phyloP scores from a whole-genome alignment of 371 early-diverging fungal species.

The Mortierella sp. region DNA sequence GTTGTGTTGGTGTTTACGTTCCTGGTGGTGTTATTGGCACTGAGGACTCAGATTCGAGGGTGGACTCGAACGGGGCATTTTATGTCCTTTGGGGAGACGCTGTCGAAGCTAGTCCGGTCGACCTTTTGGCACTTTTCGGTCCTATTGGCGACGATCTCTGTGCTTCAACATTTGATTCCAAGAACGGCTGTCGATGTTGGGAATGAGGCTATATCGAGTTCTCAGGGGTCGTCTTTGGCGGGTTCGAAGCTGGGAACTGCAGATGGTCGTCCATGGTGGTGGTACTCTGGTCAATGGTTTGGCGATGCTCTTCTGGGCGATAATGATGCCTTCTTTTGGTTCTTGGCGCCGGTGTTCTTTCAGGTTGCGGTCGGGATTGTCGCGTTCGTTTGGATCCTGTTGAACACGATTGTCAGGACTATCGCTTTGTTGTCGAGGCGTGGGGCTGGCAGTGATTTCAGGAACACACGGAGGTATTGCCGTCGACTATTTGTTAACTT shows the following conservation, averaged over 20 bases:
- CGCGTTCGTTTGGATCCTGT: conserved; percentile 62
- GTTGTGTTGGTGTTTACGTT: conserved; percentile 76
- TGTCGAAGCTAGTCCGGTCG: conserved; percentile 6
- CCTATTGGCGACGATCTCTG: conserved; percentile 14
- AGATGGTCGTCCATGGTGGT: neutral
- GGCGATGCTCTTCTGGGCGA: conserved; percentile 66
- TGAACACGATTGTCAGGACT: conserved; percentile 40
- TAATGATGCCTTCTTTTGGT: conserved; percentile 74
- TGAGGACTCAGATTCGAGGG: conserved; percentile 71
- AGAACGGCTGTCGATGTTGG: conserved; percentile 7
- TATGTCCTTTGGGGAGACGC: conserved; percentile 26
- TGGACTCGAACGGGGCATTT: conserved; percentile 61
- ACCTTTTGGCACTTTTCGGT: conserved; percentile 28
- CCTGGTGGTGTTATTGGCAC: conserved; percentile 69
- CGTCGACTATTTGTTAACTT: neutral
- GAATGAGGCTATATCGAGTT: neutral
- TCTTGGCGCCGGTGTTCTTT: conserved; percentile 66
- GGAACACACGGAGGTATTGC: neutral
- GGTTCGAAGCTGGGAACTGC: neutral
- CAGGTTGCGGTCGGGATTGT: conserved; percentile 66
- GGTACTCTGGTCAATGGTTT: conserved; percentile 11
- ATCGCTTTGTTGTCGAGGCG: conserved; percentile 8
- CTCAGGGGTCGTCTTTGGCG: neutral
- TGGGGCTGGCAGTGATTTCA: neutral
- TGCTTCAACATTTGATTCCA: conserved; percentile 21